Conservation (phyloP, 345 rosid species). For the Euphorbia tirucalli region DNA sequence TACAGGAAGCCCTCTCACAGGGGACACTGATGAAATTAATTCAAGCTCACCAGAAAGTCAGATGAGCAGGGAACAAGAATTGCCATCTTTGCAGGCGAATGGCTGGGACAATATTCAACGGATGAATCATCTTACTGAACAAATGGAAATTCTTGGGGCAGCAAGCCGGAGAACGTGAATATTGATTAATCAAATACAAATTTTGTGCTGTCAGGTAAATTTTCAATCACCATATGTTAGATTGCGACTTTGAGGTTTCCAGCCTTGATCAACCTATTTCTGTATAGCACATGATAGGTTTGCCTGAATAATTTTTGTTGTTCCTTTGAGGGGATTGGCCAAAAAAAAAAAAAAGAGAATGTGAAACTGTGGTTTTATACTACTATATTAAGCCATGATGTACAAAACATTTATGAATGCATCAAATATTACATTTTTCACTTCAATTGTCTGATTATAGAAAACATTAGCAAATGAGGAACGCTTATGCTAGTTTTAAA, state of each 20-base stretch:
- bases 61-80: slow-evolving; percentile 19
- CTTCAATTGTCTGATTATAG: not conserved
- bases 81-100: slow-evolving; percentile 19
- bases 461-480: not conserved
- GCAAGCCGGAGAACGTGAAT: slow-evolving; percentile 32
- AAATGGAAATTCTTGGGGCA: slow-evolving; percentile 25
- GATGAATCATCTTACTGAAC: slow-evolving; percentile 27
- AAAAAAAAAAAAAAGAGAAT: not conserved
- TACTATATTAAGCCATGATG: not conserved
- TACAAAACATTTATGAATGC: not conserved
- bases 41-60: slow-evolving; percentile 8
- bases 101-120: slow-evolving; percentile 18
- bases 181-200: slow-evolving; percentile 5
- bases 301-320: not conserved
- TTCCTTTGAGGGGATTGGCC: not conserved
- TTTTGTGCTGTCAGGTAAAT: slow-evolving; percentile 25
- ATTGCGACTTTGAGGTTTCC: not conserved
- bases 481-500: not conserved
- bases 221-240: not conserved
- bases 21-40: slow-evolving; percentile 21
- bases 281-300: not conserved
- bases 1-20: slow-evolving; percentile 10
- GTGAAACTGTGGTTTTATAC: not conserved
- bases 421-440: not conserved
- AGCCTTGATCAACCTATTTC: not conserved